Evolutionary conservation across 1,284 basidiomycete species (phyloP), one percentile per base, ranked within the genome.

Genomic region (Boletus smithii): DNA sequence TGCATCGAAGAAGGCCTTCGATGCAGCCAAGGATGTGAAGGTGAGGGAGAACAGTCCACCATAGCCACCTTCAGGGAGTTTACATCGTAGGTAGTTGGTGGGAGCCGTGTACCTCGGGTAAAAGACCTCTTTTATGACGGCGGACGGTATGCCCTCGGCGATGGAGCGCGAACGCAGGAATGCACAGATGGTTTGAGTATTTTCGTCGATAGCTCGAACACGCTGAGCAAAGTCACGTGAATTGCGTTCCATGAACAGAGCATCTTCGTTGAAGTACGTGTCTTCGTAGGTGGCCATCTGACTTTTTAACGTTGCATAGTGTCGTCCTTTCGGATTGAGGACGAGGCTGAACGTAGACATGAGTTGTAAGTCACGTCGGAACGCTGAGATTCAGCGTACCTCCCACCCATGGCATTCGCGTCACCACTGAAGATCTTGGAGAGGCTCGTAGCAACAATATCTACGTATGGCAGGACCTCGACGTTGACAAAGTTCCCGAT

Each of bases 401-500:
- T 89, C 58, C 95, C 95, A 44, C 95, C 95, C 95, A 99, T 98
- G 47, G 95, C 94, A 62, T 99, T 99, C 26, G 86, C 81, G 49
- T 92, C 89, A 3, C 95, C 95, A 52, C 91, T 94, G 70, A 99
- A 99, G 20, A 99, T 79, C 72, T 99, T 99, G 38, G 91, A 91
- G 60, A 99, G 69, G 65, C 91, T 95, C 60, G 90, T 93, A 43
- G 89, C 95, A n/a, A 97, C 84, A 23, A 99, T 80, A 68, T 99
- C 97, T 2, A 88, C 91, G 55, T 83, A 91, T 4, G 87, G 87
- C 4, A 97, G 73, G 5, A 97, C 89, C 59, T 97, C 88, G 37
- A 99, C 93, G 58, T 99, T 99, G 56, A 93, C 80, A 59, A 97
- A 95, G 67, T 95, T 98, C 26, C 95, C 95, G 43, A 99, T 83